phyloP scores from a whole-genome alignment of 495 filamentous ascomycete species.

The Tuber calosporum region DNA sequence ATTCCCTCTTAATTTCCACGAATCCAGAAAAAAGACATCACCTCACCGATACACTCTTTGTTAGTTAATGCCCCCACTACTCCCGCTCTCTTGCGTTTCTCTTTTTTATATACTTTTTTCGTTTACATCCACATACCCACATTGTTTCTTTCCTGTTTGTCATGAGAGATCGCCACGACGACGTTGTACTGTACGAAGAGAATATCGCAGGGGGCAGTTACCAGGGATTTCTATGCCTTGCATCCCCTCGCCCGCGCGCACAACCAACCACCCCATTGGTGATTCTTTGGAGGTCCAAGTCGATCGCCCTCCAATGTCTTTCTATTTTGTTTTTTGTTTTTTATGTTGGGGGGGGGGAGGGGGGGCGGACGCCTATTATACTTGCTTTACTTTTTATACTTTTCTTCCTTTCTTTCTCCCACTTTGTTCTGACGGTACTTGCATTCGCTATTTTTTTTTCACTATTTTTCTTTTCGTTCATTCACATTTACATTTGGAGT shows the following conservation, averaged over 20 bases:
- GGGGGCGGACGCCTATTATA: not conserved
- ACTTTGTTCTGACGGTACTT: not conserved
- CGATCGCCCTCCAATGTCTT: not conserved
- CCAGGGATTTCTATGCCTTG: not conserved
- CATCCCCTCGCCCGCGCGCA: not conserved
- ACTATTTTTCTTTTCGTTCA: not conserved
- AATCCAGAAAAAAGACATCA: constrained; percentile 2
- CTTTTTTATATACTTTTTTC: not conserved
- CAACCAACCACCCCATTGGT: not conserved
- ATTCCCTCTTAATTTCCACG: constrained; percentile 4
- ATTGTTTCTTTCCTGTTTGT: constrained; percentile 1
- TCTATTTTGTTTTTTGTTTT: not conserved
- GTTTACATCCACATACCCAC: not conserved
- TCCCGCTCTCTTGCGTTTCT: not conserved
- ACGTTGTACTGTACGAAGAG: not conserved
- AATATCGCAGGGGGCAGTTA: not conserved
- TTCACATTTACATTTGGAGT: constrained; percentile 1
- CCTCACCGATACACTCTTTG: not conserved
- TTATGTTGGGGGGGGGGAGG: not conserved
- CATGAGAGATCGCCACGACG: not conserved
- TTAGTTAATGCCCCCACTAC: not conserved
- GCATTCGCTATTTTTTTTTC: not conserved
- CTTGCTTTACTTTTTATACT: not conserved
- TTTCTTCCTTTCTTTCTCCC: not conserved
- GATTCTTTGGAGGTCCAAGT: not conserved